Evolutionary conservation across 345 rosid genomes (phyloP), one percentile per base, ranked within the genome.

Genomic region (Murraya koenigii): DNA sequence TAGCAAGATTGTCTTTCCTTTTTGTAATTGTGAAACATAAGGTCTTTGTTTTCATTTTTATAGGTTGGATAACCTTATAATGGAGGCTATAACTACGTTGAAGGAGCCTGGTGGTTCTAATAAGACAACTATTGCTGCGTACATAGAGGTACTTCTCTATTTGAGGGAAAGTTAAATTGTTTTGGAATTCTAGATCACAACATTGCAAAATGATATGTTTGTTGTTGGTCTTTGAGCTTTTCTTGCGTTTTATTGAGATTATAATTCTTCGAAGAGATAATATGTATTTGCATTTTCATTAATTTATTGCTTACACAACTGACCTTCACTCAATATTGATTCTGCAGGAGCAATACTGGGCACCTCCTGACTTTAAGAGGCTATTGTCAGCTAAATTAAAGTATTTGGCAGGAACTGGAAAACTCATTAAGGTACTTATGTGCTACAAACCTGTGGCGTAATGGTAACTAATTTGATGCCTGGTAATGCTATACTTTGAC

Each of bases 21-120:
- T 49, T 9, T 69, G 61, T 49, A 73, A 7, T 28, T 69, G 39
- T 15, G 33, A 17, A 36, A 11, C 56, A 30, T 7, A 59, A 66
- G 38, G 39, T 66, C 26, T 35, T 78, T 69, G 11, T 76, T 74
- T 72, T 75, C 59, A 44, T 75, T 44, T 66, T 54, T 82, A 49
- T 80, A 97, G 98, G 91, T 81, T 97, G 85, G 99, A 97, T 47
- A 89, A 76, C 86, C 98, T 97, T 60, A 89, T 97, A 78, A 80
- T 90, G 92, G 99, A 97, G 77, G 98, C 98, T 54, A 89, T 97
- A 84, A 75, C 87, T 75, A 88, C 80, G 79, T 81, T 97, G 92
- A 93, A 89, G 88, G 99, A 97, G 89, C 90, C 91, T 74, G 90
- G 90, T 61, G 99, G 99, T 77, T 94, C 97, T 15, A 89, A 94